Percentiles rank a stretch among this genome's conserved stretches.
Conservation (phyloP, 2,329 filamentous ascomycete species). For the Penicillium sp. region DNA sequence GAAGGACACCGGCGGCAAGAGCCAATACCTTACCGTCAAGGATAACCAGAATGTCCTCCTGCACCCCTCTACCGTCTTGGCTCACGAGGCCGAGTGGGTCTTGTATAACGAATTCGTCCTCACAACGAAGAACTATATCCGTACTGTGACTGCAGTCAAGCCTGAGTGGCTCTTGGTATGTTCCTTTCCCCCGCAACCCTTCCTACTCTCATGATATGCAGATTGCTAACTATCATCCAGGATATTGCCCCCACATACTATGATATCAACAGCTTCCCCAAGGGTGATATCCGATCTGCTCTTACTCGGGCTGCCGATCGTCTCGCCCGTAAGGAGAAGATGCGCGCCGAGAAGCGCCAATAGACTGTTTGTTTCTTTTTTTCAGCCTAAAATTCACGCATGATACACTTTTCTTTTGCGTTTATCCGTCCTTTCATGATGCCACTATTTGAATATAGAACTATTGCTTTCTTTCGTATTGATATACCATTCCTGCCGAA, state of each 20-base stretch:
- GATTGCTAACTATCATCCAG: constrained; percentile 43
- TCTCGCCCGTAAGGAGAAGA: constrained; percentile 53
- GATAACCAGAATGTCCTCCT: constrained; percentile 91
- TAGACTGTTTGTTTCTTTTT: constrained; percentile 19
- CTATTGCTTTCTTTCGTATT: not conserved
- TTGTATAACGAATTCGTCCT: constrained; percentile 98
- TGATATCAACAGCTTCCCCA: constrained; percentile 73
- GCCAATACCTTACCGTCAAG: constrained; percentile 86
- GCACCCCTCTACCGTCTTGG: constrained; percentile 87
- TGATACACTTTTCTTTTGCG: constrained; percentile 17
- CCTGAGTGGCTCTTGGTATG: constrained; percentile 90
- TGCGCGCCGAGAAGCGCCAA: constrained; percentile 41
- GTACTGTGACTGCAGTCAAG: constrained; percentile 85
- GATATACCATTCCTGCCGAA: not conserved
- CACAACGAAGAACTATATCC: constrained; percentile 96
- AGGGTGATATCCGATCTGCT: constrained; percentile 77
- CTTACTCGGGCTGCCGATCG: constrained; percentile 54
- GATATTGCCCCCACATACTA: constrained; percentile 95
- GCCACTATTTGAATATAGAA: constrained; percentile 6
- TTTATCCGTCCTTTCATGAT: constrained; percentile 6
- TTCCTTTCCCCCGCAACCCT: constrained; percentile 23
- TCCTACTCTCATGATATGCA: not conserved
- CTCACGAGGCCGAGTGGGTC: constrained; percentile 90
- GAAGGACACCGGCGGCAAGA: constrained; percentile 79
- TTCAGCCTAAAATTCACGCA: constrained; percentile 11